phyloP scores from a whole-genome alignment of 2,329 filamentous ascomycete genomes.

The Sclerotinia trifoliorum region DNA sequence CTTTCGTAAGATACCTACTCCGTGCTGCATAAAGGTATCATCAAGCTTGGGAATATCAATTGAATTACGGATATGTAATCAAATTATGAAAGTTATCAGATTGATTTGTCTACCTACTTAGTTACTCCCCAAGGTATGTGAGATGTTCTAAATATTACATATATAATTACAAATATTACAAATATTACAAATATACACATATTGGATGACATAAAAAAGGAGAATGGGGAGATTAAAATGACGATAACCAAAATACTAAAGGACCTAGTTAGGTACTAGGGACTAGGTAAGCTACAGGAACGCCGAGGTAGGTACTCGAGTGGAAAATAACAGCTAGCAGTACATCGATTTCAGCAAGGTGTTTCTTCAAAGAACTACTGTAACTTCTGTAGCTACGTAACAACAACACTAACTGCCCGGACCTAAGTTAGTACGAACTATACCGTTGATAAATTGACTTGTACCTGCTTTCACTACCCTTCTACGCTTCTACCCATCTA shows the following conservation, averaged over 20 bases:
- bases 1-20: neutral
- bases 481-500: neutral
- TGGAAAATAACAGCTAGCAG: neutral
- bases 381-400: neutral
- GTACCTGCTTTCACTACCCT: conserved; percentile 3
- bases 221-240: conserved; percentile 1
- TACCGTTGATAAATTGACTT: neutral
- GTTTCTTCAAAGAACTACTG: neutral
- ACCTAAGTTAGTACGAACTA: no score
- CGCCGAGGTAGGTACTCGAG: neutral
- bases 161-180: no score
- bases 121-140: no score
- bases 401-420: neutral
- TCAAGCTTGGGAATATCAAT: neutral
- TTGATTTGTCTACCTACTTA: no score
- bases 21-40: neutral
- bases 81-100: neutral
- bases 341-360: no score
- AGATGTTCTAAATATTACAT: neutral
- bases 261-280: no score
- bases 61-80: neutral
- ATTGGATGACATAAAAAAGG: neutral
- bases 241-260: neutral
- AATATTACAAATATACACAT: no score
- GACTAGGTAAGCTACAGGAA: neutral